These are phyloP conservation scores for Chaetoceros tenuissimus DNA, from an alignment of 108 stramenopile species.

Conservation along the genomic window DNA sequence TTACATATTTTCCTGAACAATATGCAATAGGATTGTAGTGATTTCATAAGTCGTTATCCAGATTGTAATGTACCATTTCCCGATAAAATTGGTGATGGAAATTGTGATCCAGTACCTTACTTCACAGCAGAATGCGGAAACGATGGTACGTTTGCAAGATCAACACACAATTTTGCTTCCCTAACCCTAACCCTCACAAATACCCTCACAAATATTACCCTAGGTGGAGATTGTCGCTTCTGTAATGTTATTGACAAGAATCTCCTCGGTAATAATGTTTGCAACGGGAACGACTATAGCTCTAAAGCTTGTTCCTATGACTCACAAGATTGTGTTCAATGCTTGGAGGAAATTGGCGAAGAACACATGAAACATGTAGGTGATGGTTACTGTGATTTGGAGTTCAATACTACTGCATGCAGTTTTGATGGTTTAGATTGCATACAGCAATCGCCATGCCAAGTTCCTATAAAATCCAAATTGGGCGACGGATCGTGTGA, in stretches of 20 bases:
- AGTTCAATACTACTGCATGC: not conserved
- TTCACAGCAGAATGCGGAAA: slow-evolving; percentile 1
- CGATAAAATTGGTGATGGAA: not conserved
- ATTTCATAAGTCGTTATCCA: not conserved
- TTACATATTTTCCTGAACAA: not conserved
- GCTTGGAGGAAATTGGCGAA: not conserved
- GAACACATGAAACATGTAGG: not conserved
- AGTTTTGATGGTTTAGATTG: not conserved
- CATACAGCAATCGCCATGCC: not conserved
- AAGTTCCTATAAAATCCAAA: not conserved
- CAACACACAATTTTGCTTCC: not conserved
- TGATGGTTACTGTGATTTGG: not conserved
- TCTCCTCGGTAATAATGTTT: not conserved
- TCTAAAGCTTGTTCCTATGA: not conserved
- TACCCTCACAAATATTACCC: too few relatives aligned
- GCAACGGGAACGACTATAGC: not conserved
- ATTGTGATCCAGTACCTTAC: not conserved
- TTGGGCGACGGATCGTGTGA: not conserved
- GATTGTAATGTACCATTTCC: not conserved
- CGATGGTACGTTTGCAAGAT: not conserved
- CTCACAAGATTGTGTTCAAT: not conserved
- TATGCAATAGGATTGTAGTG: not conserved
- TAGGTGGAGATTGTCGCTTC: too few relatives aligned
- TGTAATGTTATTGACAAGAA: not conserved
- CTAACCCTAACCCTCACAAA: too few relatives aligned